Base-by-base conservation (phyloP, 495 filamentous ascomycete species). In the Hypoxylon lenormandii region DNA sequence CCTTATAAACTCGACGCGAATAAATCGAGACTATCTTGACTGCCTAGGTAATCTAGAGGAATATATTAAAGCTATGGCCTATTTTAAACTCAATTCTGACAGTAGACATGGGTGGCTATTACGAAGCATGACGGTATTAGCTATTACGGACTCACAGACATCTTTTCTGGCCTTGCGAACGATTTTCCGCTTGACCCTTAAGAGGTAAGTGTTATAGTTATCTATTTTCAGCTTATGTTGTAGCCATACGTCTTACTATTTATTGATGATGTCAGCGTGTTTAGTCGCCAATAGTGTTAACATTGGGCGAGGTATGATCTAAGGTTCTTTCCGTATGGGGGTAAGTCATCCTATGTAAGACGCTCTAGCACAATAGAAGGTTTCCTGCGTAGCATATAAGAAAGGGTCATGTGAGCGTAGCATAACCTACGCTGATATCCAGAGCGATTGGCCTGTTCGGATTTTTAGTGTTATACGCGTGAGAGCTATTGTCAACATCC, bases 251-350 rank as follows among this genome's bases (percentile, higher is more conserved):
- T 45, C 15, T 42, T 5, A 42, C 12, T 16, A 42, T 45, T 45
- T 45, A 45, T 45, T 45, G 42, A 45, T 45, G 42, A 45, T 45
- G 42, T 45, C 42, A 45, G 42, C 42, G 2, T 21, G 6, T 1
- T 19, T 18, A 11, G 30, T 45, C 8, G 5, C 42, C 16, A 45
- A 21, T 45, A 19, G 42, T 21, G 16, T 45, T 16, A 18, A 6
- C 5, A 19, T 18, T 21, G 5, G 16, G 8, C 21, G 42, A 45
- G 15, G 21, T 45, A 45, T 18, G 4, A 21, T 45, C 16, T 45
- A 45, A 45, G 1, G 1, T 18, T 7, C 0, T 45, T 45, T 42
- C 38, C n/a, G 16, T 45, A 45, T 2, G 15, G 16, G 16, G 42
- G n/a, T 16, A 45, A 45, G 15, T 10, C 7, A 45, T 45, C 42